Evolutionary conservation across 2,329 filamentous ascomycete species (phyloP).

Genomic region (Colletotrichum godetiae): DNA sequence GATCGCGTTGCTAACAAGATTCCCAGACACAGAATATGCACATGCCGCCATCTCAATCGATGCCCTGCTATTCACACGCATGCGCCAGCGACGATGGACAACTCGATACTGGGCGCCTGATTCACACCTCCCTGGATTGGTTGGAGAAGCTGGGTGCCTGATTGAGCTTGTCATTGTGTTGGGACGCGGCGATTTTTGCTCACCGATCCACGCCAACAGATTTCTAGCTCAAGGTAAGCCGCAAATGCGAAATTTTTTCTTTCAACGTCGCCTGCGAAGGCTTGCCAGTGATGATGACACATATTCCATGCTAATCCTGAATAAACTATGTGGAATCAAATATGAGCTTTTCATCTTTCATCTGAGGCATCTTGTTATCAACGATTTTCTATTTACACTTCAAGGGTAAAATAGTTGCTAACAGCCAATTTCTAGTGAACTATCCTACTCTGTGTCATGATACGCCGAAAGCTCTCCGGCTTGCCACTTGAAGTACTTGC

Average conservation of each 20-base stretch:
- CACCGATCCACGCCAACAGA: not conserved
- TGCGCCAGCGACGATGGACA: constrained; percentile 49
- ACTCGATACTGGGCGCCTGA: constrained; percentile 42
- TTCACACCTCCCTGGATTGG: not conserved
- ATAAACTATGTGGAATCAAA: constrained; percentile 72
- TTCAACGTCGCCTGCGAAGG: constrained; percentile 37
- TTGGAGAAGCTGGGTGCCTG: not conserved
- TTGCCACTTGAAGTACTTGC: constrained; percentile 77
- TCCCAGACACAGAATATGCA: constrained; percentile 6
- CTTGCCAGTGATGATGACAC: constrained; percentile 71
- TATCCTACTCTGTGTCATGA: constrained; percentile 46
- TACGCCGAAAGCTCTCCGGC: constrained; percentile 64
- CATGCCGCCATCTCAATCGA: not conserved
- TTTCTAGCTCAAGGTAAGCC: constrained; percentile 41
- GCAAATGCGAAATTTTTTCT: constrained; percentile 27
- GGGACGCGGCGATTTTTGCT: not conserved
- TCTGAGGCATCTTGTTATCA: constrained; percentile 63
- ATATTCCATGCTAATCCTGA: constrained; percentile 86
- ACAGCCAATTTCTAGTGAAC: constrained; percentile 35
- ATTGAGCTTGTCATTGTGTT: not conserved
- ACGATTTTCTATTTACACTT: constrained; percentile 41
- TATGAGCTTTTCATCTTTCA: constrained; percentile 88
- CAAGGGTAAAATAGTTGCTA: constrained; percentile 37
- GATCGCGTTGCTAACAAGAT: constrained; percentile 12
- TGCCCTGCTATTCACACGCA: constrained; percentile 24